Base-by-base conservation (phyloP, 768 basidiomycete genomes). In the Pulveroboletus ravenelii region DNA sequence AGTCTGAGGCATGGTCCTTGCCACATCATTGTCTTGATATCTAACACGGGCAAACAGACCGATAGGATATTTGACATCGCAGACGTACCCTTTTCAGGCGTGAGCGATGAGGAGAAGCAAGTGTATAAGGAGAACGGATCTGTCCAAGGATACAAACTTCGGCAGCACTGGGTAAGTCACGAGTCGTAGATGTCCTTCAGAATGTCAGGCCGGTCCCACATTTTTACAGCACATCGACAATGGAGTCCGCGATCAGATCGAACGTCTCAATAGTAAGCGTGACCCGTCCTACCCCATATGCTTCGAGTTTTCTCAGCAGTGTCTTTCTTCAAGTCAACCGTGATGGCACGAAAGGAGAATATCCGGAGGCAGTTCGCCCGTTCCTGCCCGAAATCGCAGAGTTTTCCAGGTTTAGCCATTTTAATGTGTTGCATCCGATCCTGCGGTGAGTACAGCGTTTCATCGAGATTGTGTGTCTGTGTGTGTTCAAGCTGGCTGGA, bases 211-310 rank as follows among this genome's bases (percentile, higher is more conserved):
- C n/a, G 6, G 25, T 27, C 6, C 14, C 25, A 40, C 35, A 1
- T 36, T 17, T 6, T 20, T 27, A 23, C 45, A 86, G 84, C 78
- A 80, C 43, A 78, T 85, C 41, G 80, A 79, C 36, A 75, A 74
- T 10, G 84, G 84, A 6, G 78, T 86, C 18, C 73, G 65, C 15
- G 85, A 86, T 58, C 81, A 84, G 56, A 57, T 84, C 14, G 84
- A 86, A 57, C 70, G 77, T 45, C 85, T 85, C 57, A 81, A 79
- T 54, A 72, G 84, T 85, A 50, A 50, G 76, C 55, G 3, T 13
- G 32, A 29, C 47, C 12, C 36, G 7, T 36, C 25, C 25, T 27
- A 27, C 25, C 25, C 25, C 25, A 27, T 27, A 5, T 27, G 25
- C 25, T 27, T 13, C 10, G 6, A 2, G 2, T 34, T 44, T 27